Base-by-base conservation (phyloP, 1,139 yeast species). In the Saccharomyces pastorianus region DNA sequence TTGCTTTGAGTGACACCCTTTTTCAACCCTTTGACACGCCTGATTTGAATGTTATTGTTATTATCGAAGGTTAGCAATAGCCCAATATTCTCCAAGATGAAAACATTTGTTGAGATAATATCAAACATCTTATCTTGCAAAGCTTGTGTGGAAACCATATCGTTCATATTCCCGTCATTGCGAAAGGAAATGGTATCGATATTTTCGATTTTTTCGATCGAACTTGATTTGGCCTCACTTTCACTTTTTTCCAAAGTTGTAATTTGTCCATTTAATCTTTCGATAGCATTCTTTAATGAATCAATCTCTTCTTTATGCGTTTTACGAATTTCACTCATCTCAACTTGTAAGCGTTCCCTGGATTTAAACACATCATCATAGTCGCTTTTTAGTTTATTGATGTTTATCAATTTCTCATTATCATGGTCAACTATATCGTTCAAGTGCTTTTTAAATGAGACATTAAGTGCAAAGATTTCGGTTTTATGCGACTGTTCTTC, bases 51-150 rank as follows among this genome's bases (percentile, higher is more conserved):
- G 2, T 54, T 51, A 5, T 58, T 54, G 9, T 57, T 55, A 29
- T 58, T 55, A 26, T 60, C 58, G 54, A 53, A 51, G 32, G 58
- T 75, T 49, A 86, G 72, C 25, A 86, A 69, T 52, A 91, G 74
- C 0, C 98, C 98, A 77, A 90, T 83, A 1, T 87, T 78, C 64
- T 88, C 96, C 53, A 91, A 73, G 2, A 87, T 73, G 51, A 60
- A 63, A 4, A 69, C 62, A 31, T 71, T 68, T 2, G 68, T 58
- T 11, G 65, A 61, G 51, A 73, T 72, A 41, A 71, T 63, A 1
- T 62, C 62, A 48, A 67, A 67, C 6, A 71, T 51, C 9, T 54
- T 54, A 9, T 53, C 52, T 32, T 55, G 46, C 27, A 51, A 29
- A 48, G 14, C 28, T 8, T 23, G 29, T 17, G 49, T n/a, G 44